A percentile compares a stretch with the other conserved stretches of the same genome.
Evolutionary conservation across 176 grass and related monocot species (phyloP).

Genomic region (Rhipidocladum racemiflorum): DNA sequence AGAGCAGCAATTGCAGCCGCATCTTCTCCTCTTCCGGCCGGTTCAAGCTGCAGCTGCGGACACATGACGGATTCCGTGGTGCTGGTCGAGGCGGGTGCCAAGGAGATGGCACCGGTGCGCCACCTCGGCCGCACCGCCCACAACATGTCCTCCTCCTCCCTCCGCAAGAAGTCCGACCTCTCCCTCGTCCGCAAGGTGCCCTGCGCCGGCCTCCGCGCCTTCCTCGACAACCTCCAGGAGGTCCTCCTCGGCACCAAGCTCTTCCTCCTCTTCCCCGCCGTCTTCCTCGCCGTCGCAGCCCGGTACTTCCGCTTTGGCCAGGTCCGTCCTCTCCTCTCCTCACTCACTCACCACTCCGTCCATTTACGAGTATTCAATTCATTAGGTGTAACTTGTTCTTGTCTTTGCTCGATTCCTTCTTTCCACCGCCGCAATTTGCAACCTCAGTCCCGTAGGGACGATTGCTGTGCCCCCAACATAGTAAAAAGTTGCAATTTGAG

Average conservation of each 20-base stretch:
- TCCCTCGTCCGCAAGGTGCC: slow-evolving; percentile 69
- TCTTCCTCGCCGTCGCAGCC: slow-evolving; percentile 55
- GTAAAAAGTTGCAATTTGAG: not conserved
- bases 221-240: slow-evolving; percentile 70
- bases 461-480: not conserved
- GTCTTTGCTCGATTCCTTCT: not conserved
- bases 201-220: slow-evolving; percentile 29
- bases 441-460: too few species aligned
- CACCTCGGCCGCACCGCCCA: slow-evolving; percentile 56
- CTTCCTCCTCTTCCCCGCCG: slow-evolving; percentile 66
- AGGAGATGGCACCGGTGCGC: slow-evolving; percentile 30
- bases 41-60: too few species aligned
- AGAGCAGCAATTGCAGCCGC: too few species aligned
- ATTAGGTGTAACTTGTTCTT: not conserved
- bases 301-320: slow-evolving; percentile 42
- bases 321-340: not conserved
- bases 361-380: not conserved
- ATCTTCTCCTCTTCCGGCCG: not conserved
- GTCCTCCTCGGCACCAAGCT: slow-evolving; percentile 82
- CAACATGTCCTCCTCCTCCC: slow-evolving; percentile 79
- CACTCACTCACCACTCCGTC: not conserved
- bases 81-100: not conserved
- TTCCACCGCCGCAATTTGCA: not conserved
- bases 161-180: slow-evolving; percentile 80
- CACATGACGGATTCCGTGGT: not conserved